Conservation (phyloP, 164 flowering plant species). For the Umbellularia californica region DNA sequence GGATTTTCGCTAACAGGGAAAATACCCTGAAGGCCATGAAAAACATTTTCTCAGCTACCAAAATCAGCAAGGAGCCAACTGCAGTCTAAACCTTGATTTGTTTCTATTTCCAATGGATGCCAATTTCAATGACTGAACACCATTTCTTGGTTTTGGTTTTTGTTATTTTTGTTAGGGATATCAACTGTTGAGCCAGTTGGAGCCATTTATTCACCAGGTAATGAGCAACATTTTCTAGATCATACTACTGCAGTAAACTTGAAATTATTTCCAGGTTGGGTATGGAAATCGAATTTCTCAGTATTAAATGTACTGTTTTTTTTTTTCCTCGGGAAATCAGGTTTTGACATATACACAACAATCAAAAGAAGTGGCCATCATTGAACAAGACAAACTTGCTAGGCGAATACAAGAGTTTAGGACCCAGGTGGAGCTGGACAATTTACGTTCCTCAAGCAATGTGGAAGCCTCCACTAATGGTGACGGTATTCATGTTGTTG, state of each 20-base stretch:
- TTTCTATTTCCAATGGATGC: not conserved
- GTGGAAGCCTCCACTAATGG: slow-evolving; percentile 40
- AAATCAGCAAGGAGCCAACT: not conserved
- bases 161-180: slow-evolving; percentile 47
- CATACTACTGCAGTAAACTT: not conserved
- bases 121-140: not conserved
- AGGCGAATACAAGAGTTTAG: slow-evolving; percentile 89
- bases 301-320: slow-evolving; percentile 1
- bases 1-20: not conserved
- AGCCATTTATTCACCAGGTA: slow-evolving; percentile 89
- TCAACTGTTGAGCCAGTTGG: slow-evolving; percentile 74
- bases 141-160: not conserved
- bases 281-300: not conserved
- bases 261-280: not conserved
- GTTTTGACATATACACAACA: slow-evolving; percentile 88
- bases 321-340: slow-evolving; percentile 28
- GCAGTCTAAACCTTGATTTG: not conserved
- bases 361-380: slow-evolving; percentile 68
- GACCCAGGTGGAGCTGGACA: slow-evolving; percentile 71
- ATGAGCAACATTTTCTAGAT: not conserved
- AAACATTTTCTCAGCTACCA: not conserved
- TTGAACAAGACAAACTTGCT: slow-evolving; percentile 85
- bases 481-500: slow-evolving; percentile 41
- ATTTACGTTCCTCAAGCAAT: slow-evolving; percentile 38
- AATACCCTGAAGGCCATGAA: not conserved